phyloP scores from a whole-genome alignment of 306 rosid species.

The Pueraria montana region DNA sequence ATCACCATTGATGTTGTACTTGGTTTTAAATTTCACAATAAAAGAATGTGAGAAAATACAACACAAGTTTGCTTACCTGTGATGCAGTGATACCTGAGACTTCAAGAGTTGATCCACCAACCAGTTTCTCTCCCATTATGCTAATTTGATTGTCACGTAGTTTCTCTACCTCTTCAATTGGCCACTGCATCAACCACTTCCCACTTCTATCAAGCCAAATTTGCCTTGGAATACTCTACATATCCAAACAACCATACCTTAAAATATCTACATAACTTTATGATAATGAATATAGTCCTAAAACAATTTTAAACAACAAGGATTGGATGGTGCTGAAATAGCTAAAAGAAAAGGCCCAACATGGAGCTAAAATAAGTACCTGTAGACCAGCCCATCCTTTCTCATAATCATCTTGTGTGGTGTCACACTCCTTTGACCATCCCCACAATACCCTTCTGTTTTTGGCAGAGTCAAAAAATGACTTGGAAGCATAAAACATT shows the following conservation, averaged over 20 bases:
- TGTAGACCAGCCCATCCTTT: conserved; percentile 88
- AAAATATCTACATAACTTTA: background rate
- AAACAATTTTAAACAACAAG: background rate
- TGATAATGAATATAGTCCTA: background rate
- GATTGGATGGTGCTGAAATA: background rate
- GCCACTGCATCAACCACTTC: conserved; percentile 68
- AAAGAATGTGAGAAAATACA: background rate
- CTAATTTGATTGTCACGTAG: conserved; percentile 51
- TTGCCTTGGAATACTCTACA: conserved; percentile 72
- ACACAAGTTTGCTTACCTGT: conserved; percentile 58
- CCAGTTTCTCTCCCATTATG: conserved; percentile 48
- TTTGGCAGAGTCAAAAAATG: conserved; percentile 64
- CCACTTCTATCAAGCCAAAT: conserved; percentile 66
- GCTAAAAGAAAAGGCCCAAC: background rate
- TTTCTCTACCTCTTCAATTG: conserved; percentile 64
- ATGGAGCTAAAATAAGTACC: conserved; percentile 50
- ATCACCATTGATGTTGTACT: background rate
- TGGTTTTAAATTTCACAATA: background rate
- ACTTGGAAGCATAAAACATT: conserved; percentile 67
- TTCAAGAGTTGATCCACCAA: conserved; percentile 54
- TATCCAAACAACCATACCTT: background rate
- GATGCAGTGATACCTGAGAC: conserved; percentile 70
- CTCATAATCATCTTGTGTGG: conserved; percentile 52
- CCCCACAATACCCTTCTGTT: conserved; percentile 65
- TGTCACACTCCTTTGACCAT: conserved; percentile 59